Evolutionary conservation across 2,329 filamentous ascomycete species (phyloP), one percentile per base, ranked within the genome.

Genomic region (Xylaria polymorpha): DNA sequence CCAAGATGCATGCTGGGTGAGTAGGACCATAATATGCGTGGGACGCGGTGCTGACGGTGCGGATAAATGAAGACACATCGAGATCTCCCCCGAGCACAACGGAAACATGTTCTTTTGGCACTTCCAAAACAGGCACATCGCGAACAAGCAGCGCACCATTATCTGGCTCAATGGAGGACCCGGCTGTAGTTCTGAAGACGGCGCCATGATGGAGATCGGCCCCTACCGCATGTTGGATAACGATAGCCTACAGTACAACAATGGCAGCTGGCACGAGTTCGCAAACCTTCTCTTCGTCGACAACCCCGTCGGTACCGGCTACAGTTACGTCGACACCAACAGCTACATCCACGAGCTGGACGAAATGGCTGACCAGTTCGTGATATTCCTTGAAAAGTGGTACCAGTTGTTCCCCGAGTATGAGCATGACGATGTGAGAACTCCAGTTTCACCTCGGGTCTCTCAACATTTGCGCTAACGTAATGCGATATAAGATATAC

Each of bases 51-150:
- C 71, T 74, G 53, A 74, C 63, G 20, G 29, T 29, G 37, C 39
- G 12, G 37, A 20, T 43, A 20, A 66, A 65, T 75, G 57, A 79
- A 97, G 94, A 64, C 96, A 99, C 83, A 91, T 99, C 80, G 94
- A 98, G 82, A 87, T 99, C 76, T 92, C 90, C 41, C 88, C 92
- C 22, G 90, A 94, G 73, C 88, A 92, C 79, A 94, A 98, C 79
- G 95, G 94, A 74, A 97, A 98, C 81, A 83, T 99, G 20, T 99
- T 98, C 85, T 99, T 99, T 85, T 99, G 96, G 96, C 93, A 98
- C 78, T 98, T 93, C 79, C 90, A 97, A 79, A 98, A 98, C 79
- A 88, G 93, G 74, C 96, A 99, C 80, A 97, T 99, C 74, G 95
- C 94, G 66, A 93, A 98, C 79, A 89, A 88, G 75, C 93, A 96